Evolutionary conservation across 257 asterid genomes (phyloP).

Genomic region (Penstemon barbatus): DNA sequence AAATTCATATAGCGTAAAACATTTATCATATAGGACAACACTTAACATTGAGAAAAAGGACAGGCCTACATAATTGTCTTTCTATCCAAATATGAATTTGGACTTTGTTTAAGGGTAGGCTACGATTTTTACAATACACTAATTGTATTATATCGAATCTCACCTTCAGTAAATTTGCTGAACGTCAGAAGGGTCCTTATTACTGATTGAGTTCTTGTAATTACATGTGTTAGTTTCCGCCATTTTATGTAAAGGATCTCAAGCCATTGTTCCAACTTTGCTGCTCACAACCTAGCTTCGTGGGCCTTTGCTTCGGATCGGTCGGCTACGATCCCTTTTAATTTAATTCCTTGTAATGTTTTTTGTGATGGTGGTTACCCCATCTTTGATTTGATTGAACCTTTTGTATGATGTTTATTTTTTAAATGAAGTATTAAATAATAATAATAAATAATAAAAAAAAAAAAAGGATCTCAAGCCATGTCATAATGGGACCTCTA

Average conservation of each 20-base stretch:
- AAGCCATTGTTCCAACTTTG: neutral
- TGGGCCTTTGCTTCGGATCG: too few species aligned
- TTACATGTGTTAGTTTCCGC: neutral
- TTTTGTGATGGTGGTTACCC: too few species aligned
- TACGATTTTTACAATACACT: constrained; percentile 5
- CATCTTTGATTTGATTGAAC: too few species aligned
- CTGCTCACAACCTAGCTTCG: too few species aligned
- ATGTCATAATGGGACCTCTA: neutral
- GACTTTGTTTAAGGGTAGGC: neutral
- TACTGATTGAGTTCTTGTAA: constrained; percentile 3
- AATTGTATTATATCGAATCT: neutral
- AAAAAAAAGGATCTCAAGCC: constrained; percentile 7
- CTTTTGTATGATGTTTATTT: too few species aligned
- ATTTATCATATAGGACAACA: constrained; percentile 4
- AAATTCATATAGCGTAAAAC: neutral
- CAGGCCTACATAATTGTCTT: neutral
- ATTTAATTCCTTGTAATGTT: too few species aligned
- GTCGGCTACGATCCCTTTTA: too few species aligned
- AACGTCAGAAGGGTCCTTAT: neutral
- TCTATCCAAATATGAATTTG: constrained; percentile 11
- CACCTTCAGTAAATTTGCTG: constrained; percentile 1
- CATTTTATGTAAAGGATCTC: neutral
- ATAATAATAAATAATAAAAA: too few species aligned
- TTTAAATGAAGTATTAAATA: too few species aligned
- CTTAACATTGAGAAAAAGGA: neutral